Evolutionary conservation across 108 stramenopile species (phyloP).

Genomic region (Pseudonitzschia pungens): DNA sequence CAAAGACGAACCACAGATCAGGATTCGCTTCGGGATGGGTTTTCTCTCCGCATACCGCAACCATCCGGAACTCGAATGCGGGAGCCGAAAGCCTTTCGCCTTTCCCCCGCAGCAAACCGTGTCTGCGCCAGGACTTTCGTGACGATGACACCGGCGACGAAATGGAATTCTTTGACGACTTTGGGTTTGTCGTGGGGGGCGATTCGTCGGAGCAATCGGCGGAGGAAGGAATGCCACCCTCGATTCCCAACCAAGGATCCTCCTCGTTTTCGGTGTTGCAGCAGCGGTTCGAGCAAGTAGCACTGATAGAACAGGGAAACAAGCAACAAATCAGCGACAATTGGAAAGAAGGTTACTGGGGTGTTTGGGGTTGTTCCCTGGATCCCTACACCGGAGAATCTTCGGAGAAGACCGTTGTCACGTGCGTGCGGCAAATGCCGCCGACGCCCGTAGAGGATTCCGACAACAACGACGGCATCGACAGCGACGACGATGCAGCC

Average conservation of each 20-base stretch:
- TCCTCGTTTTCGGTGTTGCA: slow-evolving; percentile 16
- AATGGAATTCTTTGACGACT: slow-evolving; percentile 15
- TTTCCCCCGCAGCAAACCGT: background rate
- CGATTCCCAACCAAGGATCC: background rate
- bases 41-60: slow-evolving; percentile 1
- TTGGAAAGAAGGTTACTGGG: slow-evolving; percentile 39
- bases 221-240: background rate
- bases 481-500: background rate
- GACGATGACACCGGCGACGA: background rate
- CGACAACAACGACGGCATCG: background rate
- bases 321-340: slow-evolving; percentile 27
- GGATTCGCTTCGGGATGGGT: slow-evolving; percentile 9
- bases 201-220: background rate
- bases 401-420: background rate
- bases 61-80: background rate
- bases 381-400: slow-evolving; percentile 14
- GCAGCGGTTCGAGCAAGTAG: slow-evolving; percentile 11
- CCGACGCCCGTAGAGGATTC: no score
- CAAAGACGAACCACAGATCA: slow-evolving; percentile 1
- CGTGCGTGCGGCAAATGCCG: slow-evolving; percentile 2
- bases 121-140: background rate
- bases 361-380: slow-evolving; percentile 41
- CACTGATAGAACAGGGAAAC: slow-evolving; percentile 5
- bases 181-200: slow-evolving; percentile 17
- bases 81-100: background rate